A percentile compares a stretch with the other conserved stretches of the same genome.
phyloP scores from a whole-genome alignment of 306 rosid genomes.

The Cicer bijugum region DNA sequence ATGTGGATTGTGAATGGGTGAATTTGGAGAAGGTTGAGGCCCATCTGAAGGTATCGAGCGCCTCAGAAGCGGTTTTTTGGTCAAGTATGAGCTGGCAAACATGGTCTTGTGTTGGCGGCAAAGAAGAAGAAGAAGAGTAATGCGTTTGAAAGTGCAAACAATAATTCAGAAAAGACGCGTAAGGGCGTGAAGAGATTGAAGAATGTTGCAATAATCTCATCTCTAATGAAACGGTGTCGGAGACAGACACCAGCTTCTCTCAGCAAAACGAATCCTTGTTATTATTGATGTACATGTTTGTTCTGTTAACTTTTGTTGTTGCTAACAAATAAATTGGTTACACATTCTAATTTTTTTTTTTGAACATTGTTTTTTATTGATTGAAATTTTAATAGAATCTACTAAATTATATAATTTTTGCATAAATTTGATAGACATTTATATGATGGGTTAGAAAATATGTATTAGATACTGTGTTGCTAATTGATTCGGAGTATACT shows the following conservation, averaged over 20 bases:
- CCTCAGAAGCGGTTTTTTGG: conserved; percentile 58
- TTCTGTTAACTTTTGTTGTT: no score
- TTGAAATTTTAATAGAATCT: no score
- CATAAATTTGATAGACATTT: no score
- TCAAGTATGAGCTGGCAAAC: conserved; percentile 61
- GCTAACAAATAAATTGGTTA: no score
- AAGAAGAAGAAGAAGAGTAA: conserved; percentile 48
- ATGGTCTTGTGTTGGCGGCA: conserved; percentile 53
- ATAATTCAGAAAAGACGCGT: neutral
- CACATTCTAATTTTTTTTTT: no score
- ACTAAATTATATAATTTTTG: no score
- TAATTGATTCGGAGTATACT: no score
- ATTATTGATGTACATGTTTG: no score
- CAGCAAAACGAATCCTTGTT: neutral
- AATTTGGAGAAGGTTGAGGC: conserved; percentile 65
- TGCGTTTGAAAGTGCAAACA: conserved; percentile 25
- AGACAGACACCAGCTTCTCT: neutral
- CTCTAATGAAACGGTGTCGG: neutral
- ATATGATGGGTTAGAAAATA: no score
- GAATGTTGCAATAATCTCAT: conserved; percentile 23
- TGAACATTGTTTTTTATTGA: no score
- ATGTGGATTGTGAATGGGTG: conserved; percentile 68
- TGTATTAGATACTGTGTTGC: no score
- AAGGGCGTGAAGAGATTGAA: neutral
- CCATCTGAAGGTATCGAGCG: conserved; percentile 72